These are phyloP conservation scores for Saturnispora mendoncae DNA, from an alignment of 805 yeast genomes.

Conservation along the genomic window DNA sequence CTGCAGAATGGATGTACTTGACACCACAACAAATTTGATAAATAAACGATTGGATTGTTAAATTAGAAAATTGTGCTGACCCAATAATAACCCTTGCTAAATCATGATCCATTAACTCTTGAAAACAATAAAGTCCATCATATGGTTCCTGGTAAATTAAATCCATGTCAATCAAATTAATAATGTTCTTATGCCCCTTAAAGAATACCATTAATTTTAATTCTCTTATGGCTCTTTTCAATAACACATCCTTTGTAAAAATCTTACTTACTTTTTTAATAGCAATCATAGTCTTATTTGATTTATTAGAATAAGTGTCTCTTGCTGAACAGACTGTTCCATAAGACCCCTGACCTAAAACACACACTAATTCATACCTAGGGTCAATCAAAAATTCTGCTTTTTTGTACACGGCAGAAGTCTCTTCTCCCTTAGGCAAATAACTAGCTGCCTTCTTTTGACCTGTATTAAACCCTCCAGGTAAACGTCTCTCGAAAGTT, in stretches of 20 bases:
- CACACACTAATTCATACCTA: constrained; percentile 46
- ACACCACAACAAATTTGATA: constrained; percentile 83
- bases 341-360: constrained; percentile 78
- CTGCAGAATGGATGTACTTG: constrained; percentile 84
- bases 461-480: not conserved
- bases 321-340: constrained; percentile 77
- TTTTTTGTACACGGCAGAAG: constrained; percentile 35
- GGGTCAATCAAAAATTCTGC: constrained; percentile 55
- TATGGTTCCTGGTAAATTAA: constrained; percentile 55
- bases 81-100: constrained; percentile 74
- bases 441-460: not conserved
- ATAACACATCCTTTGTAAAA: constrained; percentile 53
- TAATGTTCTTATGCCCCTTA: constrained; percentile 79
- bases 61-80: constrained; percentile 68
- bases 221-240: constrained; percentile 79
- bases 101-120: constrained; percentile 78
- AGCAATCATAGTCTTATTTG: constrained; percentile 40
- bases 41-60: constrained; percentile 64
- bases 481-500: not conserved
- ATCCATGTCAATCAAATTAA: constrained; percentile 66
- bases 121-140: constrained; percentile 84
- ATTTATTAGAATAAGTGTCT: constrained; percentile 35
- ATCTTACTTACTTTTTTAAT: constrained; percentile 74
- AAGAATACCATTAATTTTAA: constrained; percentile 71
- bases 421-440: constrained; percentile 1